These are phyloP conservation scores for Drosera capensis DNA, from an alignment of 148 eudicot species.

Conservation along the genomic window DNA sequence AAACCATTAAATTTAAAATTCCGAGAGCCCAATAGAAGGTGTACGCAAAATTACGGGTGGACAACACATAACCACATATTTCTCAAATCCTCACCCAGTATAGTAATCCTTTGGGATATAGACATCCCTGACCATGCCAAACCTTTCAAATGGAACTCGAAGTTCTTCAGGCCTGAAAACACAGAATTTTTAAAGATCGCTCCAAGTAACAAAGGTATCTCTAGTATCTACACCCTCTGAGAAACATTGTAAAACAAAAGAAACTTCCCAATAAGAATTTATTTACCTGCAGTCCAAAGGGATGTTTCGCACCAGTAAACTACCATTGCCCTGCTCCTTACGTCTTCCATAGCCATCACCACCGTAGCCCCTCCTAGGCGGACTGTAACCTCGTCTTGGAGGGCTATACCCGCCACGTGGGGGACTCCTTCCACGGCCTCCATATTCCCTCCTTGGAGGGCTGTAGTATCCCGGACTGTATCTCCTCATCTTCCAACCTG, in stretches of 20 bases:
- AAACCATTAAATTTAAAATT: no score
- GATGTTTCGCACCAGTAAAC: conserved; percentile 62
- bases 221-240: no score
- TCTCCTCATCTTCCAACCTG: conserved; percentile 38
- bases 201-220: no score
- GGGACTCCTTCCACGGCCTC: conserved; percentile 50
- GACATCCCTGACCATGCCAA: conserved; percentile 65
- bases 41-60: no score
- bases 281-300: conserved; percentile 54
- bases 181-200: conserved; percentile 1
- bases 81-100: conserved; percentile 77
- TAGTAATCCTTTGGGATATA: conserved; percentile 64
- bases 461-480: conserved; percentile 60
- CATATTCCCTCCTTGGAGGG: conserved; percentile 59
- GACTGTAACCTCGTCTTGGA: conserved; percentile 50
- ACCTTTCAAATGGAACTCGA: conserved; percentile 62
- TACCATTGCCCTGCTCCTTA: conserved; percentile 44
- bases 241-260: no score
- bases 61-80: no score
- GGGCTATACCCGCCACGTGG: conserved; percentile 40
- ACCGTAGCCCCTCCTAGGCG: conserved; percentile 44
- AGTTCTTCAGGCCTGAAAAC: conserved; percentile 62
- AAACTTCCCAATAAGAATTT: background rate
- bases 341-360: conserved; percentile 42
- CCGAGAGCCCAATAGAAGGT: no score